A percentile compares a stretch with the other conserved stretches of the same genome.
These are phyloP conservation scores for Eutrema japonicum DNA, from an alignment of 345 rosid genomes.

Conservation along the genomic window DNA sequence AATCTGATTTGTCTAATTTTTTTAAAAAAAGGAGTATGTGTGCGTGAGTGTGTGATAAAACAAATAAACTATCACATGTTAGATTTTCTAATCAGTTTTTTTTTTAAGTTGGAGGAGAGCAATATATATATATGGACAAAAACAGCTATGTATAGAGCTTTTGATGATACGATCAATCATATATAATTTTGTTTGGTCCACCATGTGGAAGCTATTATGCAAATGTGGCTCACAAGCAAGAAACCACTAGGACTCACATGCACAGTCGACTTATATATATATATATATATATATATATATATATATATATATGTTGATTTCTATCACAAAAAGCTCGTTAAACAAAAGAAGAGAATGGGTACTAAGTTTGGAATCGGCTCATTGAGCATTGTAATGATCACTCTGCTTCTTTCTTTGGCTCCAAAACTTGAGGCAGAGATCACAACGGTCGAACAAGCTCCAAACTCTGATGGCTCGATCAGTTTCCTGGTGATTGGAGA, in stretches of 20 bases:
- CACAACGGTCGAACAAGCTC: constrained; percentile 46
- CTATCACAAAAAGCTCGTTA: constrained; percentile 9
- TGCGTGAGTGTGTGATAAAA: neutral
- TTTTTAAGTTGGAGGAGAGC: neutral
- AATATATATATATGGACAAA: neutral
- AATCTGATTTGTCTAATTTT: no score
- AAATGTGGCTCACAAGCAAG: constrained; percentile 27
- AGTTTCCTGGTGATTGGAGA: constrained; percentile 73
- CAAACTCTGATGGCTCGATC: constrained; percentile 56
- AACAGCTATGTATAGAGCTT: neutral
- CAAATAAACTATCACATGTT: neutral
- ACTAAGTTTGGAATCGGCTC: constrained; percentile 25
- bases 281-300: no score
- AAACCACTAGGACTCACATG: constrained; percentile 39
- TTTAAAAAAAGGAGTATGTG: no score
- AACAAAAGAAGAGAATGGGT: constrained; percentile 16
- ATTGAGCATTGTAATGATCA: constrained; percentile 18
- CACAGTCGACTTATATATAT: neutral
- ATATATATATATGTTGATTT: neutral
- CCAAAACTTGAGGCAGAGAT: constrained; percentile 47
- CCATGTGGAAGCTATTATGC: constrained; percentile 21
- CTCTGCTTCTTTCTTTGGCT: constrained; percentile 12
- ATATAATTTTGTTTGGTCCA: constrained; percentile 30
- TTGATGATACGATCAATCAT: neutral
- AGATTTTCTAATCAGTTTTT: neutral